Conservation (phyloP, 2,329 filamentous ascomycete genomes). For the Venturia carpophila region DNA sequence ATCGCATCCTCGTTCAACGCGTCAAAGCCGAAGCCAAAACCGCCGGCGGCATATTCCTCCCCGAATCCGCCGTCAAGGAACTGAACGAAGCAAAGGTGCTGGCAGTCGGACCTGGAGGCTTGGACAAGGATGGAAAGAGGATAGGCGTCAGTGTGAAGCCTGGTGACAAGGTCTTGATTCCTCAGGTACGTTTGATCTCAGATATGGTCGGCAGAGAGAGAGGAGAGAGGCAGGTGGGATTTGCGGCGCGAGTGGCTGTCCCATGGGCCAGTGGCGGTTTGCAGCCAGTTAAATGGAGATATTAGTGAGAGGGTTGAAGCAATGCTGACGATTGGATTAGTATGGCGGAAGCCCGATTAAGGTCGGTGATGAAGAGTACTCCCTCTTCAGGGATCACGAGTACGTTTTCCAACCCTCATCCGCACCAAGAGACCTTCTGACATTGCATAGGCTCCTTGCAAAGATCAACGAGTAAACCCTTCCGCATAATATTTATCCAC, state of each 20-base stretch:
- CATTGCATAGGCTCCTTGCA: conserved; percentile 69
- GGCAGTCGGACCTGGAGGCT: conserved; percentile 80
- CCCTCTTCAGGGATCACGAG: conserved; percentile 96
- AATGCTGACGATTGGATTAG: conserved; percentile 38
- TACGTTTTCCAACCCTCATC: conserved; percentile 47
- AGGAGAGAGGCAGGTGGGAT: not conserved
- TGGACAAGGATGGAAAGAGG: conserved; percentile 85
- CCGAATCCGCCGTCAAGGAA: conserved; percentile 94
- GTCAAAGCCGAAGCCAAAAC: conserved; percentile 97
- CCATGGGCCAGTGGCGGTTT: not conserved
- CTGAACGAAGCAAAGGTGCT: conserved; percentile 96
- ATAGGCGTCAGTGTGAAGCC: conserved; percentile 72
- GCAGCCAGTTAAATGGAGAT: not conserved
- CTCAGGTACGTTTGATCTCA: conserved; percentile 57
- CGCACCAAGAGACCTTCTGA: conserved; percentile 15
- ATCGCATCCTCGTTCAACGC: conserved; percentile 97
- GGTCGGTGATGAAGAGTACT: conserved; percentile 94
- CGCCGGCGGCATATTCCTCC: conserved; percentile 92
- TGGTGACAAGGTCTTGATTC: conserved; percentile 92
- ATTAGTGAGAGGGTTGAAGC: not conserved
- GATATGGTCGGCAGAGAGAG: not conserved
- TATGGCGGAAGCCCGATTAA: conserved; percentile 93
- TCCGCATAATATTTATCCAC: not conserved
- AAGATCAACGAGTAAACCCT: conserved; percentile 89
- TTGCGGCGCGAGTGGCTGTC: not conserved